These are phyloP conservation scores for Rubia tinctorum DNA, from an alignment of 305 asterid genomes.

Conservation along the genomic window DNA sequence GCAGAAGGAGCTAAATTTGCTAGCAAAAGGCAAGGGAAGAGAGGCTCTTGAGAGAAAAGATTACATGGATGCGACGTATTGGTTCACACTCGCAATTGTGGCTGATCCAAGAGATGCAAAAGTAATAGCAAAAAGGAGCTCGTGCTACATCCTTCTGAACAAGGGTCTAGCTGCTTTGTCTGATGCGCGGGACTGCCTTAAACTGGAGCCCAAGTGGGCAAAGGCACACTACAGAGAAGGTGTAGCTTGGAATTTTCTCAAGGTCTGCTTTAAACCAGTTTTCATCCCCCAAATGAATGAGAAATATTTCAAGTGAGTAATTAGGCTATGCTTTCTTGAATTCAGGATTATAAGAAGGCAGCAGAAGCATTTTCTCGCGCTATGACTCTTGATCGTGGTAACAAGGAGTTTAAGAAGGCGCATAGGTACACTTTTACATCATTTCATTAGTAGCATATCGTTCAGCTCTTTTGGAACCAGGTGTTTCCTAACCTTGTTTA, in stretches of 20 bases:
- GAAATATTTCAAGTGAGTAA: background rate
- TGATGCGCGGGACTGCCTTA: constrained; percentile 35
- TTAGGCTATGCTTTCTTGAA: background rate
- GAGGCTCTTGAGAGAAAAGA: constrained; percentile 14
- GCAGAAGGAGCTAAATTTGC: background rate
- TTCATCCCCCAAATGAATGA: background rate
- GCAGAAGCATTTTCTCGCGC: constrained; percentile 21
- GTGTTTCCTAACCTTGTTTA: background rate
- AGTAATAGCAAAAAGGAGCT: background rate
- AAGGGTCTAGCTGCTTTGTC: constrained; percentile 19
- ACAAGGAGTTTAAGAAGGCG: constrained; percentile 20
- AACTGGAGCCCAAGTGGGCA: constrained; percentile 24
- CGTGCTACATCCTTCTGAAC: constrained; percentile 16
- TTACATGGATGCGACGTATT: constrained; percentile 19
- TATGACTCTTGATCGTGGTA: constrained; percentile 21
- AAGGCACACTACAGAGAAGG: constrained; percentile 40
- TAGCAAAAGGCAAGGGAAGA: constrained; percentile 13
- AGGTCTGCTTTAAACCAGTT: background rate
- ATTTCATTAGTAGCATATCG: background rate
- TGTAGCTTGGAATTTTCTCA: constrained; percentile 9
- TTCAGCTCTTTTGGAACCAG: background rate
- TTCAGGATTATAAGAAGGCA: constrained; percentile 18
- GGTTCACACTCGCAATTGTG: constrained; percentile 28
- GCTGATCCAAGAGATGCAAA: constrained; percentile 20
- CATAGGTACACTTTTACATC: constrained; percentile 5